Evolutionary conservation across 176 grass and related monocot genomes (phyloP).

Genomic region (Carex pumila): DNA sequence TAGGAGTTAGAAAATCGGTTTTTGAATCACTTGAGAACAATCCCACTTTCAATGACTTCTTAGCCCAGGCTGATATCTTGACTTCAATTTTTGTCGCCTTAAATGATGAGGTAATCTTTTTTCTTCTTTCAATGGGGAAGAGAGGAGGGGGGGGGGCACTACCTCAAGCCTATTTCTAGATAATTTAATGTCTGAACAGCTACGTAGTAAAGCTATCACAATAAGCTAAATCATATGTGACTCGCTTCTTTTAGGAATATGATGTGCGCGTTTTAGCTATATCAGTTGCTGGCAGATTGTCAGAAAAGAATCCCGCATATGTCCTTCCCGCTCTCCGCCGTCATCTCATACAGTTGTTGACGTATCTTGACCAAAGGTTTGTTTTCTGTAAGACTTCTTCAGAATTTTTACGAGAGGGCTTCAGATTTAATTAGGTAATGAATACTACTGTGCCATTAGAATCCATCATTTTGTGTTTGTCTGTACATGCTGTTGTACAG

Average conservation of each 20-base stretch:
- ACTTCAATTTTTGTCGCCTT: constrained; percentile 98
- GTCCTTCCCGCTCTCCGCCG: constrained; percentile 94
- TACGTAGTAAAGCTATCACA: constrained; percentile 5
- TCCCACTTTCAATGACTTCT: constrained; percentile 78
- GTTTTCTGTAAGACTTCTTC: constrained; percentile 18
- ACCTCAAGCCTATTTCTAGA: background rate
- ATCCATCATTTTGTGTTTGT: constrained; percentile 1
- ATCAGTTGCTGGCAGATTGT: constrained; percentile 84
- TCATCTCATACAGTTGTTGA: constrained; percentile 92
- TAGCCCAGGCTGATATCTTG: constrained; percentile 90
- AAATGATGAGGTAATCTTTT: constrained; percentile 73
- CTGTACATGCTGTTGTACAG: background rate
- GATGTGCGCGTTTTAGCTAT: constrained; percentile 85
- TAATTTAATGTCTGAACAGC: too few relatives aligned
- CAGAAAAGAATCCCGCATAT: constrained; percentile 99
- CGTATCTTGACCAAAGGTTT: constrained; percentile 92
- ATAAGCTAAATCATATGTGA: background rate
- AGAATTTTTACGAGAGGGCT: background rate
- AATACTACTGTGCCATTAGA: background rate
- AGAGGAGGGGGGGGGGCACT: background rate
- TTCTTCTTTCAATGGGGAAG: background rate
- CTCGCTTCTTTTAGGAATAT: constrained; percentile 61
- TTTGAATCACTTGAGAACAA: constrained; percentile 61
- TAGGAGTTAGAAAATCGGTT: constrained; percentile 80
- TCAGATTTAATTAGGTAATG: background rate